Conservation (phyloP, 1,139 yeast species). For the Suhomyces maxii region DNA sequence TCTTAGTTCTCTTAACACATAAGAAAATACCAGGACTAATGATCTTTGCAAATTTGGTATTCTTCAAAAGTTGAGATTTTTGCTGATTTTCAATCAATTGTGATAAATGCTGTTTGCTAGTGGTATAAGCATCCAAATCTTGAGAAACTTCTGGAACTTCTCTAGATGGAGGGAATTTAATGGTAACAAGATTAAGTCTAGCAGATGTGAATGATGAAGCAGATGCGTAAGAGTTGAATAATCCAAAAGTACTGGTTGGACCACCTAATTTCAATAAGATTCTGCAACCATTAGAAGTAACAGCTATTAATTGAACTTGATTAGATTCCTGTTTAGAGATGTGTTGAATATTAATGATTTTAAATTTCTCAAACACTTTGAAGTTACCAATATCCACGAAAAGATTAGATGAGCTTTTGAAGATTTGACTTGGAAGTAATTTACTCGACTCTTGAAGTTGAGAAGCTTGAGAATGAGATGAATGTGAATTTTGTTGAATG, state of each 20-base stretch:
- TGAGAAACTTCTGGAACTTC: constrained; percentile 56
- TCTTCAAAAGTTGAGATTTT: constrained; percentile 46
- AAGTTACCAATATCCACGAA: constrained; percentile 44
- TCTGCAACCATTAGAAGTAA: constrained; percentile 85
- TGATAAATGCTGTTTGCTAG: constrained; percentile 42
- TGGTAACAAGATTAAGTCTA: constrained; percentile 44
- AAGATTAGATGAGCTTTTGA: constrained; percentile 61
- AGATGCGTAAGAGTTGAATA: constrained; percentile 24
- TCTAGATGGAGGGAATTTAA: constrained; percentile 76
- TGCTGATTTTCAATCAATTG: constrained; percentile 47
- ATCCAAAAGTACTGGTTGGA: constrained; percentile 26
- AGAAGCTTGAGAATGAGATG: constrained; percentile 21
- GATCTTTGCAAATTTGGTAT: constrained; percentile 51
- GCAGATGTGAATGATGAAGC: constrained; percentile 17
- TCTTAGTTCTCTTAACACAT: constrained; percentile 44
- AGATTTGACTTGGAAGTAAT: constrained; percentile 48
- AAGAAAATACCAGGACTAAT: constrained; percentile 85
- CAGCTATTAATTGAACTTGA: constrained; percentile 74
- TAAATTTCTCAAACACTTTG: constrained; percentile 47
- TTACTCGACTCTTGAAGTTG: constrained; percentile 40
- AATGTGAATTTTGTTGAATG: constrained; percentile 19
- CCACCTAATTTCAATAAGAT: constrained; percentile 58
- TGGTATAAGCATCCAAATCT: constrained; percentile 45
- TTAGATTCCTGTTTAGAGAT: constrained; percentile 65
- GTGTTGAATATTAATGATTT: constrained; percentile 63